Base-by-base conservation (phyloP, 2,329 filamentous ascomycete species). In the Penicillium hesseltinei region DNA sequence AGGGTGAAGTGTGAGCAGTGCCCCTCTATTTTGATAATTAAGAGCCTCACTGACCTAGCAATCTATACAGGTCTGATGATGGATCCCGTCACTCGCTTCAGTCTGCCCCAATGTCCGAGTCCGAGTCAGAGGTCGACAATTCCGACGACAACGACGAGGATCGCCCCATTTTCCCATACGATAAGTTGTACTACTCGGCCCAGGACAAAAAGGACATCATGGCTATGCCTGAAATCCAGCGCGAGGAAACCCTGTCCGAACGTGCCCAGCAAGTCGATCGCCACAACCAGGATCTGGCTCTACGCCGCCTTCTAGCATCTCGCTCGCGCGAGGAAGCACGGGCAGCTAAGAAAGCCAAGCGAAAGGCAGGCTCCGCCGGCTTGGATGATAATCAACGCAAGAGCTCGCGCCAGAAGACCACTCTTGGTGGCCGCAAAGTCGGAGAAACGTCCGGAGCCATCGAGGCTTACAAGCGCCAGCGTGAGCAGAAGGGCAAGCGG, bases 51-150 rank as follows among this genome's bases (percentile, higher is more conserved):
- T 52, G 2, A 45, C 29, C 11, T 19, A 4, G 6, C 9, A 42
- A 45, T 39, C 21, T 15, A 56, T 54, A 62, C 58, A 93, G 89
- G 55, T 92, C 88, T 21, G 89, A 87, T 23, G 80, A 81, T 15
- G 86, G 70, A 48, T 89, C 89, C 19, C 88, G 86, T 51, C 83
- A 86, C 71, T 96, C 91, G 6, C 84, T 89, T 51, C 84, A 88
- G 68, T 96, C 92, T 11, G 92, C 88, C 23, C 88, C 90, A 23
- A 96, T 96, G 91, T 91, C 93, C 59, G 90, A 94, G 73, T 94
- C 89, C 45, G 88, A 91, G 62, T 91, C 90, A n/a, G 89, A 90
- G 62, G 85, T 83, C 25, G 87, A 90, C 63, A 78, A 81, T 56
- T 76, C 81, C 54, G 77, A 82, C 51, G 70, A 66, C 27, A 76